A percentile compares a stretch with the other conserved stretches of the same genome.
These are phyloP conservation scores for Clitocybe nebularis DNA, from an alignment of 1,284 basidiomycete genomes.

Conservation along the genomic window DNA sequence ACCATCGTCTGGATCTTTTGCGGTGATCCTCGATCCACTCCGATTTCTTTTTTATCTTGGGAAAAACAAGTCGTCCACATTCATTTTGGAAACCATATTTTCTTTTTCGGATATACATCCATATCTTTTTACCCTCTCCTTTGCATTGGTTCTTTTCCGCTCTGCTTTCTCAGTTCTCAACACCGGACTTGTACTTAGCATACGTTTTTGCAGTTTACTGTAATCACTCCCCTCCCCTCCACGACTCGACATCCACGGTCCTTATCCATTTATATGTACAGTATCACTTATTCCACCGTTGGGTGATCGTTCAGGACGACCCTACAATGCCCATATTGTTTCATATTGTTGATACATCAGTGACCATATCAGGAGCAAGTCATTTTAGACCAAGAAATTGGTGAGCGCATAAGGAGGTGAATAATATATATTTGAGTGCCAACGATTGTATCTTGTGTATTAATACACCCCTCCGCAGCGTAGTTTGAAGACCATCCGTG, in stretches of 20 bases:
- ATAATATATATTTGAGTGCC: too few relatives aligned
- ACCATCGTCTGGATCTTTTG: slow-evolving; percentile 57
- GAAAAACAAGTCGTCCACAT: slow-evolving; percentile 1
- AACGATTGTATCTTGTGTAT: too few relatives aligned
- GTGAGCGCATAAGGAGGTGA: too few relatives aligned
- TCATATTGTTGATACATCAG: too few relatives aligned
- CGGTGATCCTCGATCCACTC: slow-evolving; percentile 30
- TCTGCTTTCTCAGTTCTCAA: slow-evolving; percentile 11
- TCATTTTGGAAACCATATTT: slow-evolving; percentile 10
- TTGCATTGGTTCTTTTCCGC: slow-evolving; percentile 4
- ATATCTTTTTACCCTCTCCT: not conserved
- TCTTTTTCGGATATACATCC: slow-evolving; percentile 9
- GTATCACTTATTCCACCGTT: too few relatives aligned
- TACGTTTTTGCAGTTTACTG: slow-evolving; percentile 9
- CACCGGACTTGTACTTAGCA: slow-evolving; percentile 21
- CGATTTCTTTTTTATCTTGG: not conserved
- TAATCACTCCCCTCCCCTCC: slow-evolving; percentile 3
- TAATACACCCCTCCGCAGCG: too few relatives aligned
- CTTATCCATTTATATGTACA: slow-evolving; percentile 8
- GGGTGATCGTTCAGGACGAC: too few relatives aligned
- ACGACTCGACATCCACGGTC: slow-evolving; percentile 6
- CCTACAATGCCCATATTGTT: too few relatives aligned
- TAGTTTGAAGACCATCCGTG: slow-evolving; percentile 27
- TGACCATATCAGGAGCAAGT: too few relatives aligned
- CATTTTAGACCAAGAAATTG: too few relatives aligned